A percentile compares a stretch with the other conserved stretches of the same genome.
Evolutionary conservation across 441 rosid genomes (phyloP).

Genomic region (Hura crepitans): DNA sequence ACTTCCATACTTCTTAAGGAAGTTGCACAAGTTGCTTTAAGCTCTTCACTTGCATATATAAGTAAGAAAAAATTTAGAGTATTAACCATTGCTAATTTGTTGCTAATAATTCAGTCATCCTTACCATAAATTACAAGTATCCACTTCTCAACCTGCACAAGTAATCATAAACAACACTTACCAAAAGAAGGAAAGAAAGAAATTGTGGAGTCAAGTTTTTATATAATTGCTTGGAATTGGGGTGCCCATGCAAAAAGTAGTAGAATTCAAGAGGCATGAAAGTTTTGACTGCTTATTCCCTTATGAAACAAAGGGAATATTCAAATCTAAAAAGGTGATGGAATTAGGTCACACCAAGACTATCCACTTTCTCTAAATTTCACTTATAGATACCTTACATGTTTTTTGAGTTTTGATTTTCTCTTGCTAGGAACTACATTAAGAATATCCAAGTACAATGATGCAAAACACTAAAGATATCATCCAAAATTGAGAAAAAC

Average conservation of each 20-base stretch:
- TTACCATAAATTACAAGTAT: conserved; percentile 82
- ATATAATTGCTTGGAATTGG: neutral
- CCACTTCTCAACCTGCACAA: conserved; percentile 56
- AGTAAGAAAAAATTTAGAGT: neutral
- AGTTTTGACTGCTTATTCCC: neutral
- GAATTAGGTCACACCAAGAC: neutral
- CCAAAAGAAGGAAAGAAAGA: neutral
- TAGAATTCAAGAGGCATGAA: neutral
- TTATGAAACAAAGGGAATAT: neutral
- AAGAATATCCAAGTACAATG: too few species aligned
- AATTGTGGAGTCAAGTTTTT: neutral
- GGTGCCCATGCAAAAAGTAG: neutral
- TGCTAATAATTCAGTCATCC: conserved; percentile 69
- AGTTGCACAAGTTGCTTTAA: neutral
- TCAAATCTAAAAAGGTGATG: neutral
- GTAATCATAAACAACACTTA: conserved; percentile 13
- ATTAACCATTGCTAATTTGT: conserved; percentile 65
- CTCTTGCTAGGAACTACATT: neutral
- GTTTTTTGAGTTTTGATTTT: neutral
- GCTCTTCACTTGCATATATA: neutral
- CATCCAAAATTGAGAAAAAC: too few species aligned
- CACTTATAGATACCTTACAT: neutral
- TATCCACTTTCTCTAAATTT: neutral
- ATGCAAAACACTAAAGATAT: too few species aligned
- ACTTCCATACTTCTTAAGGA: neutral